Evolutionary conservation across 192 early-diverging fungal species (phyloP).

Genomic region (Paraglomus occultum): DNA sequence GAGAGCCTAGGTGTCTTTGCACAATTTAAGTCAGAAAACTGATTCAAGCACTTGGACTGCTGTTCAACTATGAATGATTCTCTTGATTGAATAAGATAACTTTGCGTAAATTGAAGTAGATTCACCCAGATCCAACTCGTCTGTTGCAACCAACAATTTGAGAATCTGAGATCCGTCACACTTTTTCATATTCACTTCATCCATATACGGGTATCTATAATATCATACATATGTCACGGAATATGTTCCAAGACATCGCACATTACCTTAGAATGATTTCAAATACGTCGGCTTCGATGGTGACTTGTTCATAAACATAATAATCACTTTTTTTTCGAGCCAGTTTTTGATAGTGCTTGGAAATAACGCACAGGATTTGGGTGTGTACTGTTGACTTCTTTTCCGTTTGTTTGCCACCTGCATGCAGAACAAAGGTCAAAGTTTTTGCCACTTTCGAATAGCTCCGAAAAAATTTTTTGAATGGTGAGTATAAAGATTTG

Average conservation of each 20-base stretch:
- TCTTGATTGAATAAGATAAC: conserved; percentile 8
- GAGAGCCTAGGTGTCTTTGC: background rate
- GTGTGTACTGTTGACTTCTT: conserved; percentile 15
- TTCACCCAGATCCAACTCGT: conserved; percentile 12
- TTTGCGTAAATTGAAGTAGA: conserved; percentile 11
- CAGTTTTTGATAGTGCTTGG: conserved; percentile 17
- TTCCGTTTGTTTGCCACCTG: conserved; percentile 2
- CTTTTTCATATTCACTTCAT: background rate
- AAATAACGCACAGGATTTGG: conserved; percentile 10
- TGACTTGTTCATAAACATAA: conserved; percentile 1
- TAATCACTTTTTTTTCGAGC: conserved; percentile 1
- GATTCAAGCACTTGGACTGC: background rate
- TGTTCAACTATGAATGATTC: conserved; percentile 4
- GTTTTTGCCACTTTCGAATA: conserved; percentile 8
- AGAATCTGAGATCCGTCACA: conserved; percentile 16
- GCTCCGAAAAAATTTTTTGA: background rate
- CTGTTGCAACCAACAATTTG: conserved; percentile 17
- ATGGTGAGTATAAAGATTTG: too few relatives aligned
- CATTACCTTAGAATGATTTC: conserved; percentile 16
- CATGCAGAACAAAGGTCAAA: background rate
- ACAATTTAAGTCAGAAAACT: background rate
- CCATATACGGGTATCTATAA: conserved; percentile 17
- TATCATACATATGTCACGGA: too few relatives aligned
- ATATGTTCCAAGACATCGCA: background rate
- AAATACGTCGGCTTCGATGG: conserved; percentile 7